Base-by-base conservation (phyloP, 1,139 yeast genomes). In the Suhomyces atakaporum region DNA sequence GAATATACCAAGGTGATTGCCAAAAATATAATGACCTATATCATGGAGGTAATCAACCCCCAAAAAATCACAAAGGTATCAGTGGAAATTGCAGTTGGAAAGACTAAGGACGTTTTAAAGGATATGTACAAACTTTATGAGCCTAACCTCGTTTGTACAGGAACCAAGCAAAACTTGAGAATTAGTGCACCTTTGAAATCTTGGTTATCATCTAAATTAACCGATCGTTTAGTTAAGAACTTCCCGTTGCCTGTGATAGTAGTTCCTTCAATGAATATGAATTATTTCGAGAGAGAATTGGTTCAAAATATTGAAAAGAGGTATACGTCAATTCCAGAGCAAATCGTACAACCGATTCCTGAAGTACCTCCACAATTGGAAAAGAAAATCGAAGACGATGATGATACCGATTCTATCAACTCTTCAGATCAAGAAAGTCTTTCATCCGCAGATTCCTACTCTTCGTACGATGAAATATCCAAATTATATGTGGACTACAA, bases 241-340 rank as follows among this genome's bases (percentile, higher is more conserved):
- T 81, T 75, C 49, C 83, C 86, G 1, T 66, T 82, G n/a, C 92
- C 94, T 0, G 75, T 81, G 5, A 69, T 83, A 19, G 73, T 83
- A 22, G 83, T 79, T 0, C 89, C 92, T 0, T 81, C 86, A 1
- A 65, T 70, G 45, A 80, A 83, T 45, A 73, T 82, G 79, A 66
- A 61, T 38, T 53, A 62, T 12, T 81, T 79, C 56, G 88, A 82
- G 52, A 42, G 53, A 5, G 51, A 59, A 2, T 49, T 68, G 31
- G 50, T 53, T 22, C 41, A 44, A 4, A 49, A 46, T 12, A 45
- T 67, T 23, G 56, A 60, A 19, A 31, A 26, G 10, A 34, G 46
- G 29, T 51, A 51, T 35, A 10, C 16, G 18, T 12, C 16, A 8
- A 11, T 3, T 3, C 20, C 12, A 7, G 18, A 16, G 12, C 21